phyloP scores from a whole-genome alignment of 805 yeast genomes.

The Spathaspora passalidarum region DNA sequence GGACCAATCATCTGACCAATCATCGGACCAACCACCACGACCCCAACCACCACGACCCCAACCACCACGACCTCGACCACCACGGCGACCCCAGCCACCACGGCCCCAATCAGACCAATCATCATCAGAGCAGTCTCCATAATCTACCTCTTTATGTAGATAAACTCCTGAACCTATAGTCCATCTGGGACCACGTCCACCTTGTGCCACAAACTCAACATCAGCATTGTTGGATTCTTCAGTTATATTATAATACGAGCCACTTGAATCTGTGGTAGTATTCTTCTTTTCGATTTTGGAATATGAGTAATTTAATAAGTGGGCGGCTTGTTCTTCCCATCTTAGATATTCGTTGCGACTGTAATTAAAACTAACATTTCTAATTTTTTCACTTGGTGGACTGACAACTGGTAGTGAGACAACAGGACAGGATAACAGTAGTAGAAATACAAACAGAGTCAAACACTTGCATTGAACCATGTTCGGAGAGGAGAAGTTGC shows the following conservation, averaged over 20 bases:
- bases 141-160: constrained; percentile 12
- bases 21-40: too few species aligned
- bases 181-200: constrained; percentile 8
- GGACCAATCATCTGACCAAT: not conserved
- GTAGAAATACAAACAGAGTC: not conserved
- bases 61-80: too few species aligned
- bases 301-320: not conserved
- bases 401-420: not conserved
- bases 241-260: too few species aligned
- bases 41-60: not conserved
- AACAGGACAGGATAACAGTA: not conserved
- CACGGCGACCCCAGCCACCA: too few species aligned
- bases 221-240: not conserved
- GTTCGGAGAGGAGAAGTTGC: too few species aligned
- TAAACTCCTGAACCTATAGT: constrained; percentile 18
- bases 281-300: not conserved
- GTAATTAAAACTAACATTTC: not conserved
- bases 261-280: not conserved
- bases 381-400: not conserved
- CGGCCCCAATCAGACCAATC: not conserved
- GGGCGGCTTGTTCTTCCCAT: not conserved
- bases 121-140: not conserved
- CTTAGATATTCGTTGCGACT: not conserved
- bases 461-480: not conserved
- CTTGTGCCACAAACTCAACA: constrained; percentile 6